Conservation (phyloP, 768 basidiomycete species). For the Lactarius sp. region DNA sequence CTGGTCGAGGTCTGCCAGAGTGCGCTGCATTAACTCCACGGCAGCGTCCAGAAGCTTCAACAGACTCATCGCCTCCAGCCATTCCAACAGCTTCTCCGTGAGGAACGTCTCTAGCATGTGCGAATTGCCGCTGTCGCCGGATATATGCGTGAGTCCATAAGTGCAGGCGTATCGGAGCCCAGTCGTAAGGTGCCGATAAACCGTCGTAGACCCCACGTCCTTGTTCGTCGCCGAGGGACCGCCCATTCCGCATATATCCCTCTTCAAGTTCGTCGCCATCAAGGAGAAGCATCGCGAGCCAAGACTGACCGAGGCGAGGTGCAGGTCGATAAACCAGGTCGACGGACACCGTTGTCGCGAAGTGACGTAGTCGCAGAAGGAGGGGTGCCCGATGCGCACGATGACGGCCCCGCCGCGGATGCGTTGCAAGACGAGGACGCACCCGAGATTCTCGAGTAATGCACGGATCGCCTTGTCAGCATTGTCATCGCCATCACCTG, state of each 20-base stretch:
- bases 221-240: constrained; percentile 3
- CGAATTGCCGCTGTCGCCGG: neutral
- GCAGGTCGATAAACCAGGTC: constrained; percentile 8
- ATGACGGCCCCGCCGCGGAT: constrained; percentile 1
- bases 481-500: neutral
- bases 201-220: neutral
- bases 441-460: constrained; percentile 18
- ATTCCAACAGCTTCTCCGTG: constrained; percentile 16
- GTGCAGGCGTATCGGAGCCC: constrained; percentile 16
- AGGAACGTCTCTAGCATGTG: constrained; percentile 13
- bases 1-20: constrained; percentile 5
- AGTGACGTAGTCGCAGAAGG: constrained; percentile 21
- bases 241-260: constrained; percentile 14
- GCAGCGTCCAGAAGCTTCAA: constrained; percentile 10
- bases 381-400: constrained; percentile 16
- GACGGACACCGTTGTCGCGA: constrained; percentile 11
- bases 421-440: constrained; percentile 9
- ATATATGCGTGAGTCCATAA: constrained; percentile 8
- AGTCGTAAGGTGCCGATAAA: neutral
- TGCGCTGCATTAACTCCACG: constrained; percentile 8
- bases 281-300: constrained; percentile 14
- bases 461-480: neutral
- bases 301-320: constrained; percentile 3
- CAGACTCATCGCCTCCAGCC: constrained; percentile 18
- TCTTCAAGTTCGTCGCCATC: constrained; percentile 11